Base-by-base conservation (phyloP, 2,329 filamentous ascomycete genomes). In the Calonectria hawksworthii region DNA sequence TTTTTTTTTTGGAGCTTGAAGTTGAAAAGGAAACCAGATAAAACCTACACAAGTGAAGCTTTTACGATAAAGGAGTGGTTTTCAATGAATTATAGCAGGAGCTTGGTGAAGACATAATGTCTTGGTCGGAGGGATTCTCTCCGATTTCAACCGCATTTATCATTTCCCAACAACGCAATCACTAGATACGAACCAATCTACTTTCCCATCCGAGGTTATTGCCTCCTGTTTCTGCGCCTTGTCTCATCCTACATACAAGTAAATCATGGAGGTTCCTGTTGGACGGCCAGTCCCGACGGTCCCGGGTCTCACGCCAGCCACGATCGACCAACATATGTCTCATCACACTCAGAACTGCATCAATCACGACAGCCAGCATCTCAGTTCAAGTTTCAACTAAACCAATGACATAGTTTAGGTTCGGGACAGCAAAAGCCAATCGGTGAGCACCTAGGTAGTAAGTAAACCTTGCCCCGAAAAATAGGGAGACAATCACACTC, bases 51-150 rank as follows among this genome's bases (percentile, higher is more conserved):
- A 9, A n/a, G 4, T 9, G n/a, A n/a, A 4, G 13, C 13, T 23
- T 23, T 3, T 10, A 4, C n/a, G 1, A n/a, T n/a, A n/a, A 44
- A 21, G 41, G 3, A 9, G 7, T 0, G 7, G 5, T n/a, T n/a
- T 36, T 13, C n/a, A 4, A 4, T 5, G 21, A 9, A 13, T 47
- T 47, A 47, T 47, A 47, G 11, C 9, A 5, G 21, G 14, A 18
- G 21, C 41, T 47, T n/a, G 21, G 21, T 11, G 38, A 47, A 10
- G 41, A 47, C 1, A 10, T 6, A 7, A 18, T 21, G 18, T n/a
- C 21, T 47, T 47, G 7, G 9, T 6, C 21, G 9, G 21, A n/a
- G 21, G 9, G 11, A 11, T n/a, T 47, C 38, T n/a, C n/a, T 21
- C 8, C n/a, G n/a, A 47, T 47, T 47, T 23, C 41, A 47, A 2